Base-by-base conservation (phyloP, 2,329 filamentous ascomycete genomes). In the Fusarium poae region DNA sequence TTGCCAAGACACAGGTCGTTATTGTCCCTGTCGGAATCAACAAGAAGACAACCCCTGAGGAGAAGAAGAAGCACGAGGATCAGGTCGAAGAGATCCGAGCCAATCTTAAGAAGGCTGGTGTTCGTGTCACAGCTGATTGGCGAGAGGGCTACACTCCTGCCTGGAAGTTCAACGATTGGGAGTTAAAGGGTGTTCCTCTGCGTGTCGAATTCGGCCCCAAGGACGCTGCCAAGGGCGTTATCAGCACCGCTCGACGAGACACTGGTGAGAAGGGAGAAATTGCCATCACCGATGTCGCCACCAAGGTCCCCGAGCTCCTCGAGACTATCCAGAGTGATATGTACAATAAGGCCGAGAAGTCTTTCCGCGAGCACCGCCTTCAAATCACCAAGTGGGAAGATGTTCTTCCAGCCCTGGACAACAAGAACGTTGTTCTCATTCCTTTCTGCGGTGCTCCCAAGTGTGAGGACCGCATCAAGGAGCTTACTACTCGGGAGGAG, bases 131-230 rank as follows among this genome's bases (percentile, higher is more conserved):
- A 70, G 88, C 90, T 52, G 96, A 99, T 78, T 87, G 89, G 78
- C 91, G 97, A 62, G 95, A 98, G 52, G 92, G 92, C 71, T 97
- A 98, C 89, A 89, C 94, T 64, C 94, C 96, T 39, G 94, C 93
- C 70, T 98, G 92, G 90, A 99, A 99, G 82, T 99, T 99, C 85
- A 97, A 97, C 82, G 94, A 99, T 82, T 97, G 94, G 93, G 97
- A 99, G 80, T 86, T 98, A 74, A 97, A 95, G 82, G 96, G 97
- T 78, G 92, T 98, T 42, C 96, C 97, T 46, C 88, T 99, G 37
- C 92, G 96, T 62, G 86, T 99, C 62, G 96, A 99, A 80, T 97
- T 97, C 77, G 97, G 97, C 8, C 95, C 96, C 75, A 97, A 97
- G 82, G 96, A 98, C 77, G 91, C 91, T 15, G 93, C 92, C 69